A percentile compares a stretch with the other conserved stretches of the same genome.
phyloP scores from a whole-genome alignment of 768 basidiomycete genomes.

The Daedaleopsis nitida region DNA sequence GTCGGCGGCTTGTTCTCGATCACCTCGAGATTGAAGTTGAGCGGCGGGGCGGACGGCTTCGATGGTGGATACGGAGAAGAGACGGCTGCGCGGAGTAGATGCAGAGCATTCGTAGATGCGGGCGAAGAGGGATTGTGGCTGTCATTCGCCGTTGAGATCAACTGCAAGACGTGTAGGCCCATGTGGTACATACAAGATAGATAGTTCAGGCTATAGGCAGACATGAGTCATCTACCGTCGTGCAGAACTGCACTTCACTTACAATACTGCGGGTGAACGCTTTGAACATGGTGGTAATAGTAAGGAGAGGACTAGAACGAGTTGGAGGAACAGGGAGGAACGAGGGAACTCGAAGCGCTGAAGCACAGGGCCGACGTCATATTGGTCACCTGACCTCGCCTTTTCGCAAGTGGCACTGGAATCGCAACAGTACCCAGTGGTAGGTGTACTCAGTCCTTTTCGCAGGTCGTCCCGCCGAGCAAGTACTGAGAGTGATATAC shows the following conservation, averaged over 20 bases:
- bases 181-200: background rate
- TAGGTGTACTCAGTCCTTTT: too few relatives aligned
- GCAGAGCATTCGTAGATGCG: conserved; percentile 62
- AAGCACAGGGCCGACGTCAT: too few relatives aligned
- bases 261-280: conserved; percentile 22
- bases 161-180: too few relatives aligned
- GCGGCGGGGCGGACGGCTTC: conserved; percentile 47
- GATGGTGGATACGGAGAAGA: conserved; percentile 63
- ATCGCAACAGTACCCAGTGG: too few relatives aligned
- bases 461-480: too few relatives aligned
- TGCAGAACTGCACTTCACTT: background rate
- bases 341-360: too few relatives aligned
- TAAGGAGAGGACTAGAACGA: background rate
- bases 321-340: too few relatives aligned
- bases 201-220: background rate
- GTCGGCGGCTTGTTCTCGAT: conserved; percentile 67
- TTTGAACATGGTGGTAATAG: conserved; percentile 18
- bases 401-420: too few relatives aligned
- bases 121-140: conserved; percentile 72
- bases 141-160: background rate
- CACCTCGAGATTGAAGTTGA: conserved; percentile 72
- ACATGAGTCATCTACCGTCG: background rate
- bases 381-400: too few relatives aligned
- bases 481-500: too few relatives aligned
- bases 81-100: conserved; percentile 58